Conservation (phyloP, 768 basidiomycete species). For the Podaxis sp. region DNA sequence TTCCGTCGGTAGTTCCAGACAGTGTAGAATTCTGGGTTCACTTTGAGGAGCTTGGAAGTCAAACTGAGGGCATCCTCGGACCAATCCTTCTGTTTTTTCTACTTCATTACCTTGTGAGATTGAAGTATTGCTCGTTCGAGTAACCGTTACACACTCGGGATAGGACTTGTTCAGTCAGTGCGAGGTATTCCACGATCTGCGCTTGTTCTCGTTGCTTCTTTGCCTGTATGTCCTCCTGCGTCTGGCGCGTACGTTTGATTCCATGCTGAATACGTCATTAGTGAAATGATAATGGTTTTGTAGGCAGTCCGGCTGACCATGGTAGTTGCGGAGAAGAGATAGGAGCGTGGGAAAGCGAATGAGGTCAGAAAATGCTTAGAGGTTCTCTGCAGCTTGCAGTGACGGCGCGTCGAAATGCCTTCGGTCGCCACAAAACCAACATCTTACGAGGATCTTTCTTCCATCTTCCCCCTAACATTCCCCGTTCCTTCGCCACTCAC, state of each 20-base stretch:
- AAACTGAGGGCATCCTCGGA: conserved; percentile 72
- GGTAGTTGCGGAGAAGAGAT: background rate
- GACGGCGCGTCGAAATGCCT: conserved; percentile 43
- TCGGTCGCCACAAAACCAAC: conserved; percentile 49
- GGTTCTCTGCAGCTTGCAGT: background rate
- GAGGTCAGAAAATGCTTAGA: background rate
- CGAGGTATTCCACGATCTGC: conserved; percentile 76
- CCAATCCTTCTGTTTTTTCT: conserved; percentile 76
- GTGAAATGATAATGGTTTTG: background rate
- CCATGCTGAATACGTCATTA: conserved; percentile 52
- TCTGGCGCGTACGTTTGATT: conserved; percentile 62
- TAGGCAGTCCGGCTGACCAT: conserved; percentile 14
- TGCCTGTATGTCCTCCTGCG: conserved; percentile 61
- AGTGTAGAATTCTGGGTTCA: conserved; percentile 96
- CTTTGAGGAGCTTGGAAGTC: conserved; percentile 72
- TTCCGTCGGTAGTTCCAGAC: conserved; percentile 92
- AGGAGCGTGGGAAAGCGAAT: conserved; percentile 12
- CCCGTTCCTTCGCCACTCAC: conserved; percentile 83
- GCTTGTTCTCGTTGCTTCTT: conserved; percentile 68
- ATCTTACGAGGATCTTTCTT: conserved; percentile 47
- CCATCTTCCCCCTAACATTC: conserved; percentile 79
- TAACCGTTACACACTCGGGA: conserved; percentile 48
- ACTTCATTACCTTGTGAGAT: conserved; percentile 17
- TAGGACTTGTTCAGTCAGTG: conserved; percentile 63
- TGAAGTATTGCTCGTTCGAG: conserved; percentile 2